Percentiles rank a stretch among this genome's conserved stretches.
These are phyloP conservation scores for Plantago major DNA, from an alignment of 257 asterid species.

Conservation along the genomic window DNA sequence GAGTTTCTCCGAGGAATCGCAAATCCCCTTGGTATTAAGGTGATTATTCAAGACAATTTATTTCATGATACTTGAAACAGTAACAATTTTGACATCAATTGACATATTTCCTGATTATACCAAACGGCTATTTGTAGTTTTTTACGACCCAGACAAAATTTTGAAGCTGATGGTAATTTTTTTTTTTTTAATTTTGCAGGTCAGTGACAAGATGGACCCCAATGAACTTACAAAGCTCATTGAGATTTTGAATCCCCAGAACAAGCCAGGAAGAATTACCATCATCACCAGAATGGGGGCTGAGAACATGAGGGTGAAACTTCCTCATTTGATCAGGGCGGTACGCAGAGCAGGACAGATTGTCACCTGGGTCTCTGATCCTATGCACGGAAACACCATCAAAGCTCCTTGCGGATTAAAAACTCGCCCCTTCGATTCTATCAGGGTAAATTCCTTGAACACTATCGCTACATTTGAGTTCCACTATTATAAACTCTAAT, in stretches of 20 bases:
- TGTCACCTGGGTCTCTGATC: constrained; percentile 87
- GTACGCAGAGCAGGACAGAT: constrained; percentile 76
- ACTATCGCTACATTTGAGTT: not conserved
- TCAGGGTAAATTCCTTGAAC: constrained; percentile 47
- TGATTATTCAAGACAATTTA: constrained; percentile 7
- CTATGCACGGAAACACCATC: constrained; percentile 89
- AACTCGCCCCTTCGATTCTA: constrained; percentile 80
- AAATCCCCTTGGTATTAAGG: constrained; percentile 80
- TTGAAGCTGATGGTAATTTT: constrained; percentile 14
- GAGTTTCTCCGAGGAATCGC: constrained; percentile 79
- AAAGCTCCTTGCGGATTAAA: constrained; percentile 89
- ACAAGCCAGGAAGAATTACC: constrained; percentile 75
- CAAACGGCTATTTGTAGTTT: too few species aligned
- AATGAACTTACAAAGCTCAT: constrained; percentile 67
- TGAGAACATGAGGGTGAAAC: constrained; percentile 84
- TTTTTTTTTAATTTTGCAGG: constrained; percentile 35
- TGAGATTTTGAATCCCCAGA: constrained; percentile 67
- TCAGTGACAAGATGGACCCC: constrained; percentile 81
- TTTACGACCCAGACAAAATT: too few species aligned
- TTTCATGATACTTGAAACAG: not conserved
- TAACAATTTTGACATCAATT: too few species aligned
- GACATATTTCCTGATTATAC: too few species aligned
- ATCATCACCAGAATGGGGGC: constrained; percentile 90
- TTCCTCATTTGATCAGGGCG: constrained; percentile 77
- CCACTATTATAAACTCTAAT: too few species aligned